A percentile compares a stretch with the other conserved stretches of the same genome.
phyloP scores from a whole-genome alignment of 2,329 filamentous ascomycete species.

The Salinomyces thailandicus region DNA sequence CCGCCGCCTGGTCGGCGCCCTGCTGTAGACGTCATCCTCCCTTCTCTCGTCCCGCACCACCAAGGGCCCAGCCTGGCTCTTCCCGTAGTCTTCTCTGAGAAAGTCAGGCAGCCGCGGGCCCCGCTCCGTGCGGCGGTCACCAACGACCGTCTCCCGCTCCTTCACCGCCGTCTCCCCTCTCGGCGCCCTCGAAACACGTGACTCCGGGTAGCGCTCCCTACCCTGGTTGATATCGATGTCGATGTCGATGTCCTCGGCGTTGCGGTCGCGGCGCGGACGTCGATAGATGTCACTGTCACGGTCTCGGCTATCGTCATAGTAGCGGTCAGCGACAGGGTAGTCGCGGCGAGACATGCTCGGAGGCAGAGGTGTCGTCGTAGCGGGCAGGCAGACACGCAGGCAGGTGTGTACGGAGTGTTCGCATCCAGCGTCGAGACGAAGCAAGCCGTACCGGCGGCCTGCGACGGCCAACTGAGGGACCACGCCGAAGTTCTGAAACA shows the following conservation, averaged over 20 bases:
- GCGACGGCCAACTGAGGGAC: background rate
- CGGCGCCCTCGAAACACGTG: slow-evolving; percentile 11
- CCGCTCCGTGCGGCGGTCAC: slow-evolving; percentile 26
- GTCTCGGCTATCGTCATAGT: no score
- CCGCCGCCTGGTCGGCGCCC: slow-evolving; percentile 18
- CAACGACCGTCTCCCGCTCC: slow-evolving; percentile 23
- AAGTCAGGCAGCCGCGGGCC: slow-evolving; percentile 39
- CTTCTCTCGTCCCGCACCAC: slow-evolving; percentile 36
- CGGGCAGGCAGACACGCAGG: background rate
- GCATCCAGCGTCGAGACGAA: background rate
- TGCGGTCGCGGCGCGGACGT: slow-evolving; percentile 28
- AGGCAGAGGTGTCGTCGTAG: background rate
- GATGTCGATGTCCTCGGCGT: slow-evolving; percentile 42
- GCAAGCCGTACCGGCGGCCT: background rate
- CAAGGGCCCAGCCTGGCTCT: slow-evolving; percentile 33
- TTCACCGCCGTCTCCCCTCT: slow-evolving; percentile 19
- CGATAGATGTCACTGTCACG: slow-evolving; percentile 32
- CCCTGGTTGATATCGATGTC: slow-evolving; percentile 30
- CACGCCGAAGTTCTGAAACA: slow-evolving; percentile 1
- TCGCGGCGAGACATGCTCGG: slow-evolving; percentile 22
- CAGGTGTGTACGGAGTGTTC: background rate
- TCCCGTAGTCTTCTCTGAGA: slow-evolving; percentile 40
- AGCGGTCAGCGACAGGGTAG: slow-evolving; percentile 30
- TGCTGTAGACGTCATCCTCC: slow-evolving; percentile 24
- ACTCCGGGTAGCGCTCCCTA: slow-evolving; percentile 13